These are phyloP conservation scores for Lunasporangiospora selenospora DNA, from an alignment of 192 early-diverging fungal species.

Conservation along the genomic window DNA sequence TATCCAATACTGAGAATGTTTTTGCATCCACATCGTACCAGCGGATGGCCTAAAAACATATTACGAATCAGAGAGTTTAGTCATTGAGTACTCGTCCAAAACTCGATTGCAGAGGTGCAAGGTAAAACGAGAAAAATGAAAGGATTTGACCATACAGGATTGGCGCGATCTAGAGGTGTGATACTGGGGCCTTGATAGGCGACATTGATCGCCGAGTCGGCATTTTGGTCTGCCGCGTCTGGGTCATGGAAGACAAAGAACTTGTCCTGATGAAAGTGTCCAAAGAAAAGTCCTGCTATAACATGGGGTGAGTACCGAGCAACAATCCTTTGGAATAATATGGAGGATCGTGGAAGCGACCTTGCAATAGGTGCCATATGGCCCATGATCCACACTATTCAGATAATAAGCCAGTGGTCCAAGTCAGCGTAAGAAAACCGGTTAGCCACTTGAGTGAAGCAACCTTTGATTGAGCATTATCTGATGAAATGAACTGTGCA, in stretches of 20 bases:
- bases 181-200: slow-evolving; percentile 58
- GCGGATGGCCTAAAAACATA: slow-evolving; percentile 40
- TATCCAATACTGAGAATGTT: slow-evolving; percentile 58
- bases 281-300: slow-evolving; percentile 60
- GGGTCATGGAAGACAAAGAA: slow-evolving; percentile 55
- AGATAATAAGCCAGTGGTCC: too few relatives aligned
- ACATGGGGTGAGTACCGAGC: slow-evolving; percentile 61
- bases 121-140: background rate
- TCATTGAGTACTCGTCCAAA: too few relatives aligned
- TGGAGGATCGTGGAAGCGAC: slow-evolving; percentile 52
- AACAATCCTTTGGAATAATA: slow-evolving; percentile 58
- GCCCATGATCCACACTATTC: slow-evolving; percentile 60
- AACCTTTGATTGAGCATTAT: too few relatives aligned
- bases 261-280: slow-evolving; percentile 61
- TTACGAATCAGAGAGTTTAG: slow-evolving; percentile 1
- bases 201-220: slow-evolving; percentile 49
- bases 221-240: slow-evolving; percentile 17
- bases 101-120: too few relatives aligned
- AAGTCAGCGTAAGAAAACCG: too few relatives aligned
- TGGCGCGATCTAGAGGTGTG: slow-evolving; percentile 52
- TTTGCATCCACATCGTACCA: slow-evolving; percentile 60
- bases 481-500: too few relatives aligned
- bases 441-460: too few relatives aligned
- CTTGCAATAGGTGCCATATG: slow-evolving; percentile 57
- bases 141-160: slow-evolving; percentile 48